Evolutionary conservation across 202 grass and related monocot species (phyloP), one percentile per base, ranked within the genome.

Genomic region (Brachypodium distachyon): DNA sequence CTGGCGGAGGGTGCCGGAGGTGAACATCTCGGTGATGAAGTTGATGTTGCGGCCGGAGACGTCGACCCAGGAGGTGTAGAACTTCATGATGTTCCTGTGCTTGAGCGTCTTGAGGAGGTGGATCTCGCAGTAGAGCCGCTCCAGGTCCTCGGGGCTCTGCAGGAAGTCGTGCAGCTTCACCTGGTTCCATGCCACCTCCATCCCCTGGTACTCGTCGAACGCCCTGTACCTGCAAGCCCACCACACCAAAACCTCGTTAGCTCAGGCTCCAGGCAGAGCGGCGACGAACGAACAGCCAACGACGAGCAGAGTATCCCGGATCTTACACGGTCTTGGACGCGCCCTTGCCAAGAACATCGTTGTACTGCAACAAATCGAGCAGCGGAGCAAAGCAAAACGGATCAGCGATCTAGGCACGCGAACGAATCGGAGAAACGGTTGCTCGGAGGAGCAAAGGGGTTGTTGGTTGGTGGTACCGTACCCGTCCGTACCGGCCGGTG

Each of bases 21-120:
- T 93, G 87, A 99, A 99, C 96, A 99, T 89, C 75, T 99, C 96
- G 13, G 96, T 99, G 89, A 99, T 87, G 87, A 99, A 99, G 77
- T 99, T 99, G 89, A 99, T 94, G 89, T 99, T 90, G 41, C 89
- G 84, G 55, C 64, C 77, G 36, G 89, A 73, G 85, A 79, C 67
- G 65, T 99, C 96, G 37, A 99, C 92, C 96, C 96, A 99, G 21
- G 96, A 99, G 29, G 96, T 88, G 61, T 95, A 92, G 78, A 99
- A 99, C 73, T 99, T 90, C 85, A 99, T 95, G 66, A 99, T 92
- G 85, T 99, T 99, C 63, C 68, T 82, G 87, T 99, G 96, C 79
- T 84, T 90, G 77, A 99, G 85, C 48, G 92, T 99, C 80, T 92
- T 94, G 57, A 99, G 91, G 32, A 99, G 89, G 83, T 99, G 96